phyloP scores from a whole-genome alignment of 768 basidiomycete species.

The Saitozyma podzolica region DNA sequence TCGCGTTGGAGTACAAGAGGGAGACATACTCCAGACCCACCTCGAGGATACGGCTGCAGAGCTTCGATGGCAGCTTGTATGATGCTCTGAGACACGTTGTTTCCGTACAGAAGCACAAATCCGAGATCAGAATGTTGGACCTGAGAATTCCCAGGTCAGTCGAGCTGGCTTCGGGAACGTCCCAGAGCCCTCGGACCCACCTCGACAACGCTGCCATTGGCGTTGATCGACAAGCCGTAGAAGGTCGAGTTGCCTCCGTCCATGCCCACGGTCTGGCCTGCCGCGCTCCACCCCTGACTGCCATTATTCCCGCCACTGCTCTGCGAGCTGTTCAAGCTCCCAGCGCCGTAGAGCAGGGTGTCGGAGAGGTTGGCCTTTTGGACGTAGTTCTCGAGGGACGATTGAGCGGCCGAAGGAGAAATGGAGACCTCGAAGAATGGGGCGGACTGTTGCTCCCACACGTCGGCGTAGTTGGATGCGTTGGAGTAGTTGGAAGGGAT shows the following conservation, averaged over 20 bases:
- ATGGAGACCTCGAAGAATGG: constrained; percentile 55
- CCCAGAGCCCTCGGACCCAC: constrained; percentile 31
- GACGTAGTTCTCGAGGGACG: constrained; percentile 54
- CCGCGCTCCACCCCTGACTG: constrained; percentile 5
- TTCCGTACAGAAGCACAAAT: constrained; percentile 55
- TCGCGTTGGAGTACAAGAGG: not conserved
- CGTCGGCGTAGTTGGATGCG: constrained; percentile 23
- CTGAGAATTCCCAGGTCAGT: constrained; percentile 1
- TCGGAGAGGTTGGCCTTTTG: constrained; percentile 51
- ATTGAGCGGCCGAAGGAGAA: constrained; percentile 41
- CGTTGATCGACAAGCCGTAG: constrained; percentile 55
- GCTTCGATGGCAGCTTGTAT: constrained; percentile 55
- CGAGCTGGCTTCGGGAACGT: not conserved
- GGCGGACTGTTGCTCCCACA: constrained; percentile 55
- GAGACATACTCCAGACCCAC: constrained; percentile 27
- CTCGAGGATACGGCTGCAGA: constrained; percentile 57
- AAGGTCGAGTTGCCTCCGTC: constrained; percentile 48
- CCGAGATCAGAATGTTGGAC: constrained; percentile 57
- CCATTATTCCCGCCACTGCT: not conserved
- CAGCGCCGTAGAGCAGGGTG: constrained; percentile 40
- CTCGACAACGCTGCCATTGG: constrained; percentile 55
- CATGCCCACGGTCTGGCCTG: constrained; percentile 20
- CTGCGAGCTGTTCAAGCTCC: constrained; percentile 21
- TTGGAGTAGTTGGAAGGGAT: constrained; percentile 39
- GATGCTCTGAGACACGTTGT: constrained; percentile 53